Conservation (phyloP, 2,329 filamentous ascomycete genomes). For the Penicillium sp. region DNA sequence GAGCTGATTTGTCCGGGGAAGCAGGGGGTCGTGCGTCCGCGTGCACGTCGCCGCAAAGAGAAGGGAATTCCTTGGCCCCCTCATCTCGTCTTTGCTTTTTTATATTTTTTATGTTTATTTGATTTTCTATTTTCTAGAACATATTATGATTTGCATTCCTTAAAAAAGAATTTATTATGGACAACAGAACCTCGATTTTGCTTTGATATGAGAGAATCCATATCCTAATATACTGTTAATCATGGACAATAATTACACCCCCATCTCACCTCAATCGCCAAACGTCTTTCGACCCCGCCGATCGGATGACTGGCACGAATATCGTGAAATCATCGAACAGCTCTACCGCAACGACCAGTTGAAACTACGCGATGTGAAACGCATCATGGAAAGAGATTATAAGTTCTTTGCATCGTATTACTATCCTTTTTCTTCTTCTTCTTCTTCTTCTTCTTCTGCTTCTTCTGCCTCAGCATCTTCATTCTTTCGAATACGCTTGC, state of each 20-base stretch:
- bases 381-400: conserved; percentile 31
- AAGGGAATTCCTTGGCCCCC: conserved; percentile 18
- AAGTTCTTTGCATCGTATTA: conserved; percentile 31
- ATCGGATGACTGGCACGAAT: conserved; percentile 33
- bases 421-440: conserved; percentile 12
- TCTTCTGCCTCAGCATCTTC: background rate
- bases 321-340: conserved; percentile 29
- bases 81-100: conserved; percentile 8
- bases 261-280: conserved; percentile 10
- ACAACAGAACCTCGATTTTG: background rate
- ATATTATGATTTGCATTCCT: conserved; percentile 7
- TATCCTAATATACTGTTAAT: background rate
- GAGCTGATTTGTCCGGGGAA: conserved; percentile 30
- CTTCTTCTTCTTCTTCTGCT: conserved; percentile 1
- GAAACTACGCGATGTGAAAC: conserved; percentile 31
- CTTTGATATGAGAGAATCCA: conserved; percentile 1
- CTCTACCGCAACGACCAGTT: conserved; percentile 31
- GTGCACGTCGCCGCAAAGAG: conserved; percentile 31
- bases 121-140: background rate
- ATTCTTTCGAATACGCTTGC: conserved; percentile 1
- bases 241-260: conserved; percentile 15
- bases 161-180: background rate
- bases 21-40: conserved; percentile 25
- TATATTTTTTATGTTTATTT: background rate
- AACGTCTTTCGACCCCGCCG: conserved; percentile 28